Evolutionary conservation across 805 yeast species (phyloP).

Genomic region (Lipomyces mesembrius): DNA sequence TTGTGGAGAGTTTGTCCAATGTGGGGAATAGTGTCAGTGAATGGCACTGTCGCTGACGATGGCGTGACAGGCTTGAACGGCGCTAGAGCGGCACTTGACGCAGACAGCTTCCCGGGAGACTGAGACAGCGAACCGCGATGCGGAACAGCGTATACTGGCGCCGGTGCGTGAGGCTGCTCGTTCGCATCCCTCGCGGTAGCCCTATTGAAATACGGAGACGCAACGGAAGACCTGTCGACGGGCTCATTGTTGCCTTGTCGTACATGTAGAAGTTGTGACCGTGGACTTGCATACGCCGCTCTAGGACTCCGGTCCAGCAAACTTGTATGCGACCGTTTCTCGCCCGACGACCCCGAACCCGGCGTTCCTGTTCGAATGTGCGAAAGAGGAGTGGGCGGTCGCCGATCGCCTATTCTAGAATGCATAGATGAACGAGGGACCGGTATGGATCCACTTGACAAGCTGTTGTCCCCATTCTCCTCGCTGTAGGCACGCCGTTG

Average conservation of each 20-base stretch:
- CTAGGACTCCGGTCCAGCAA: background rate
- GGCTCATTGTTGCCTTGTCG: background rate
- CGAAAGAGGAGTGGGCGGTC: background rate
- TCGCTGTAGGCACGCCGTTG: background rate
- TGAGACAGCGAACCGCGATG: background rate
- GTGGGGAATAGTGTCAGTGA: conserved; percentile 6
- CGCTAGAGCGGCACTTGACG: background rate
- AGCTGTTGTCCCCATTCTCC: background rate
- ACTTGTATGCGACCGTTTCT: conserved; percentile 2
- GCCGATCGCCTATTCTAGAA: conserved; percentile 1
- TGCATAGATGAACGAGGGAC: background rate
- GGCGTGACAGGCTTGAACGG: background rate
- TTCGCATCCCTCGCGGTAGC: background rate
- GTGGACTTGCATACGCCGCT: background rate
- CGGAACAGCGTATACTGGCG: conserved; percentile 3
- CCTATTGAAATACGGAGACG: conserved; percentile 5
- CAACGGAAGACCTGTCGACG: background rate
- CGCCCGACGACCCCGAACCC: background rate
- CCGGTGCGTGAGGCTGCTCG: conserved; percentile 1
- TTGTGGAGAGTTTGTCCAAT: background rate
- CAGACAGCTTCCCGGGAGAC: background rate
- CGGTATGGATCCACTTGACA: conserved; percentile 1
- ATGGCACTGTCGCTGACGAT: conserved; percentile 3
- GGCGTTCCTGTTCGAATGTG: conserved; percentile 2
- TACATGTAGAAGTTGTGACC: background rate